phyloP scores from a whole-genome alignment of 768 basidiomycete genomes.

The Termitomyces titanicus region DNA sequence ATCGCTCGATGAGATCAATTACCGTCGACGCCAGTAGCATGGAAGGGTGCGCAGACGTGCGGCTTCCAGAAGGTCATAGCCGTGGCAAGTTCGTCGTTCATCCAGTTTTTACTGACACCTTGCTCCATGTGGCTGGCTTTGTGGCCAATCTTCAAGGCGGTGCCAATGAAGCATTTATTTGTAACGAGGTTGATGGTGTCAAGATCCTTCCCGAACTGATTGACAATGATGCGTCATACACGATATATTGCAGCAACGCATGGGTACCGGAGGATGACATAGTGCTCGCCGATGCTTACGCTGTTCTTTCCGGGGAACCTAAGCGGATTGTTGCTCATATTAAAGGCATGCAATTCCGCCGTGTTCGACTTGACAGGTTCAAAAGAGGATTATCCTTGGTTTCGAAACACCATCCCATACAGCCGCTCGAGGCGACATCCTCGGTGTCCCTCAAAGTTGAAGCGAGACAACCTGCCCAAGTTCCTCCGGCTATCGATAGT shows the following conservation, averaged over 20 bases:
- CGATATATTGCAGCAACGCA: constrained; percentile 46
- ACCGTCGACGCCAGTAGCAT: constrained; percentile 43
- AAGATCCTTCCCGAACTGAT: constrained; percentile 41
- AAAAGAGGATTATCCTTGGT: constrained; percentile 40
- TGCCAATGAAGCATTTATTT: constrained; percentile 57
- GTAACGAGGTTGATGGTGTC: constrained; percentile 48
- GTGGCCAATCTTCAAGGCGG: constrained; percentile 55
- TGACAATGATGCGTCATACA: constrained; percentile 38
- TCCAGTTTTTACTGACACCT: constrained; percentile 61
- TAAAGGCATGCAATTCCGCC: constrained; percentile 57
- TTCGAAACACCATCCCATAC: constrained; percentile 13
- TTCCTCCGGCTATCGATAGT: constrained; percentile 12
- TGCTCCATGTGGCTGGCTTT: constrained; percentile 71
- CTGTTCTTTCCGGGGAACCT: constrained; percentile 34
- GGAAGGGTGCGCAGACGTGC: constrained; percentile 49
- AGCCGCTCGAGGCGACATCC: neutral
- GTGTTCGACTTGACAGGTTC: constrained; percentile 48
- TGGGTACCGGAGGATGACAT: constrained; percentile 40
- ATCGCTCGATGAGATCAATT: constrained; percentile 55
- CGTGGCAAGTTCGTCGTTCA: constrained; percentile 37
- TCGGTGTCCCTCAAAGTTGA: neutral
- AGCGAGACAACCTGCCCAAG: neutral
- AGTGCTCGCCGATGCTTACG: constrained; percentile 51
- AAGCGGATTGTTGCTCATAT: constrained; percentile 49
- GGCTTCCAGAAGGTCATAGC: constrained; percentile 32